Evolutionary conservation across 495 filamentous ascomycete species (phyloP).

Genomic region (Aeminium ludgeri): DNA sequence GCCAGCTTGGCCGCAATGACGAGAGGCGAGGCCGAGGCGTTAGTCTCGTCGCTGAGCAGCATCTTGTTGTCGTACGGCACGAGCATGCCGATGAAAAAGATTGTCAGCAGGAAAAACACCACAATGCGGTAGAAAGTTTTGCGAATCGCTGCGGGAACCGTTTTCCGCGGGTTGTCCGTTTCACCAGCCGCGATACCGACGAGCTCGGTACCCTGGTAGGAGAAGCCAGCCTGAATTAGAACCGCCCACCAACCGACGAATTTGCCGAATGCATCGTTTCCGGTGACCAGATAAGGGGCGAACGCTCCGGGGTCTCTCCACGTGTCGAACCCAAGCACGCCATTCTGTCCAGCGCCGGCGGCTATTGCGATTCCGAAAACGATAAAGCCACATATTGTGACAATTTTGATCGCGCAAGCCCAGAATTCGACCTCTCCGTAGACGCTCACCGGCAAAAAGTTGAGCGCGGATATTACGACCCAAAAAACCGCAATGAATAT

Average conservation of each 20-base stretch:
- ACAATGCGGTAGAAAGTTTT: slow-evolving; percentile 74
- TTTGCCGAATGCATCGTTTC: slow-evolving; percentile 14
- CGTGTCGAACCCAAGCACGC: slow-evolving; percentile 46
- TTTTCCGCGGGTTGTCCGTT: slow-evolving; percentile 56
- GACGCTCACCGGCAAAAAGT: slow-evolving; percentile 26
- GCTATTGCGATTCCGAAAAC: slow-evolving; percentile 31
- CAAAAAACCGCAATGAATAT: slow-evolving; percentile 33
- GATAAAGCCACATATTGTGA: slow-evolving; percentile 28
- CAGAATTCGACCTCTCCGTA: slow-evolving; percentile 35
- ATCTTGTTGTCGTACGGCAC: slow-evolving; percentile 25
- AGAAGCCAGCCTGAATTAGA: slow-evolving; percentile 26
- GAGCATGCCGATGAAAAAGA: slow-evolving; percentile 41
- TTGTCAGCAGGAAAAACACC: slow-evolving; percentile 55
- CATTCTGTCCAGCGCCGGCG: slow-evolving; percentile 30
- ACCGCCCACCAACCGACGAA: slow-evolving; percentile 25
- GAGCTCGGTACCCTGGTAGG: slow-evolving; percentile 46
- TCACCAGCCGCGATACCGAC: slow-evolving; percentile 66
- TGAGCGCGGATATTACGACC: slow-evolving; percentile 27
- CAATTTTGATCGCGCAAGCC: slow-evolving; percentile 28
- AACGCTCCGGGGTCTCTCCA: slow-evolving; percentile 46
- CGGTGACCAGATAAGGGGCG: slow-evolving; percentile 18
- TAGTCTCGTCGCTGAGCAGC: slow-evolving; percentile 30
- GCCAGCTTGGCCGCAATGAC: slow-evolving; percentile 46
- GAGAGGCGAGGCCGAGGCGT: slow-evolving; percentile 52
- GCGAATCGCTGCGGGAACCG: slow-evolving; percentile 60